Evolutionary conservation across 129 eudicot species (phyloP).

Genomic region (Centrapalus pauciflorus): DNA sequence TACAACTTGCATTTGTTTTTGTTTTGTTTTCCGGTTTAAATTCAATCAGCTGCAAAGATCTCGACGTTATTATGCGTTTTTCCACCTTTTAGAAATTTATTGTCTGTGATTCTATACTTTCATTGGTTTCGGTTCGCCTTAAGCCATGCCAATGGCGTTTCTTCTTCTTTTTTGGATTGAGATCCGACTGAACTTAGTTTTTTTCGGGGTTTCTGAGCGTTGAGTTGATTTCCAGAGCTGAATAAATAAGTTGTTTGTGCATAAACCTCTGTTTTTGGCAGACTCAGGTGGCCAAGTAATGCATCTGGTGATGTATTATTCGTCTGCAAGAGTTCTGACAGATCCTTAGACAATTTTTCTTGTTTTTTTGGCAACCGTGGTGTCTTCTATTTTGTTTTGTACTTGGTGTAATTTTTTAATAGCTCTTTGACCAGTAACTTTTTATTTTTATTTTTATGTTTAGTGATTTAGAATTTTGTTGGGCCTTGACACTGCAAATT

Average conservation of each 20-base stretch:
- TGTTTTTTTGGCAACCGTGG: background rate
- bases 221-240: background rate
- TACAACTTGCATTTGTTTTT: background rate
- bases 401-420: slow-evolving; percentile 7
- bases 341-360: background rate
- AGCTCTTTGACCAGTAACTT: background rate
- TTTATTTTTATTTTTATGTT: background rate
- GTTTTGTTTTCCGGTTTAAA: slow-evolving; percentile 3
- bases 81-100: background rate
- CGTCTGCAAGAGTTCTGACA: background rate
- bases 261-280: background rate
- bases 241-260: slow-evolving; percentile 2
- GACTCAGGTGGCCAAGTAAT: background rate
- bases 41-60: slow-evolving; percentile 13
- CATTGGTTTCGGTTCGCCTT: background rate
- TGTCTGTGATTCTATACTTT: background rate
- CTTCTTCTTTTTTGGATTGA: background rate
- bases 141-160: background rate
- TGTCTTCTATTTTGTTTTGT: slow-evolving; percentile 15
- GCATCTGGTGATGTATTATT: slow-evolving; percentile 9
- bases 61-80: background rate
- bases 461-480: slow-evolving; percentile 7
- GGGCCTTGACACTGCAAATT: background rate
- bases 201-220: background rate
- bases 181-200: background rate